Base-by-base conservation (phyloP, 306 rosid genomes). In the Trifolium subterraneum region DNA sequence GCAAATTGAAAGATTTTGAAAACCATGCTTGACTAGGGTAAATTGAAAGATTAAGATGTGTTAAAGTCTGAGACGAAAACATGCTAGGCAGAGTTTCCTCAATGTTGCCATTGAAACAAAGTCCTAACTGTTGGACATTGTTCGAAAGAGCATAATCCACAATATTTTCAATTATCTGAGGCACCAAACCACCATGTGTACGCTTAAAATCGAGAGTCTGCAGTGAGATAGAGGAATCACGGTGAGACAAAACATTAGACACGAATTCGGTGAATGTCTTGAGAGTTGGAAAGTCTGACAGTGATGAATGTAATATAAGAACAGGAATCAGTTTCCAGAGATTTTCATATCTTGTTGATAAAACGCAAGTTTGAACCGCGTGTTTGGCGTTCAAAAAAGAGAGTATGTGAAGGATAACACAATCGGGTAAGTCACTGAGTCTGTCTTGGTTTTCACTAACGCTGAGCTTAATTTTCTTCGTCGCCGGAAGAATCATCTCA, bases 351-450 rank as follows among this genome's bases (percentile, higher is more conserved):
- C 74, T 59, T 1, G 1, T 29, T 1, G 82, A 79, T 2, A 79
- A 13, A 2, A 71, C 4, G 62, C 82, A 79, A 5, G 78, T 72
- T 64, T 18, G 51, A 19, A 72, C 63, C 0, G 63, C 82, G 7
- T 64, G 2, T 64, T 31, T 72, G 64, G 69, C 38, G 15, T n/a
- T 27, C 6, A 50, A 78, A 71, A 39, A 72, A 5, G 12, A 36
- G 10, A 78, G 39, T 0, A 71, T 55, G 61, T 71, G 82, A 27
- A 71, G 61, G 41, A 78, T 64, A 31, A 79, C 5, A 11, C 44
- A 64, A 10, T 79, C 82, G 0, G 73, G 78, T 9, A 72, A 79
- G 23, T 31, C 62, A 8, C 78, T 72, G 0, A 79, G 52, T 5
- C 62, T 64, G 62, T 78, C 78, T 42, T 63, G 18, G 1, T 11